Conservation (phyloP, 441 rosid genomes). For the Breynia disticha region DNA sequence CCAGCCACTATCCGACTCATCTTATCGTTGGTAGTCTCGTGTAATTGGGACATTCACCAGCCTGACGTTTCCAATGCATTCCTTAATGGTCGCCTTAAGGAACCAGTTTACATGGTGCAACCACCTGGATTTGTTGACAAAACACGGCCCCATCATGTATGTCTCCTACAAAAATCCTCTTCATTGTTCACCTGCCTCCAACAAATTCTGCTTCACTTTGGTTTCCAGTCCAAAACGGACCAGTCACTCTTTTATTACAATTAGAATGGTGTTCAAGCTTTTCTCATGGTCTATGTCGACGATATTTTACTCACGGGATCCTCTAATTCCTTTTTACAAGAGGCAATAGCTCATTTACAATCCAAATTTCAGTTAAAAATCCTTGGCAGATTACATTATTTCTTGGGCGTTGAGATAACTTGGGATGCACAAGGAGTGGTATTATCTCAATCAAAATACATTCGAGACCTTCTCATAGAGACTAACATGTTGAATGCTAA, state of each 20-base stretch:
- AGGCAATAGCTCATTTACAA: neutral
- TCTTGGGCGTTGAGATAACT: neutral
- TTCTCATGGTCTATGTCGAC: neutral
- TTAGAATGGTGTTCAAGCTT: neutral
- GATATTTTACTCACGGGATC: neutral
- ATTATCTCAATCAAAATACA: neutral
- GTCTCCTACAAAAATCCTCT: neutral
- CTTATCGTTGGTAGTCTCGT: neutral
- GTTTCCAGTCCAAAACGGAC: neutral
- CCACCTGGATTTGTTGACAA: neutral
- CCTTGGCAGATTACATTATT: neutral
- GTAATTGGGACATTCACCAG: neutral
- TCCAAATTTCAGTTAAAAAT: neutral
- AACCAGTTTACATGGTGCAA: neutral
- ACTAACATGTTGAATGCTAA: neutral
- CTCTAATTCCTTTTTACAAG: neutral
- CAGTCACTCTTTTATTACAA: neutral
- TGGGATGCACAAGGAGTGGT: neutral
- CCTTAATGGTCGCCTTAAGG: neutral
- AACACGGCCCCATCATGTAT: neutral
- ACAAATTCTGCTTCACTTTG: neutral
- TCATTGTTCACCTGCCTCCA: neutral
- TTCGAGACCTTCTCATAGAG: neutral
- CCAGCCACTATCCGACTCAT: neutral
- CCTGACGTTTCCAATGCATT: slow-evolving; percentile 1